Conservation (phyloP, 306 rosid genomes). For the Fagus crenata region DNA sequence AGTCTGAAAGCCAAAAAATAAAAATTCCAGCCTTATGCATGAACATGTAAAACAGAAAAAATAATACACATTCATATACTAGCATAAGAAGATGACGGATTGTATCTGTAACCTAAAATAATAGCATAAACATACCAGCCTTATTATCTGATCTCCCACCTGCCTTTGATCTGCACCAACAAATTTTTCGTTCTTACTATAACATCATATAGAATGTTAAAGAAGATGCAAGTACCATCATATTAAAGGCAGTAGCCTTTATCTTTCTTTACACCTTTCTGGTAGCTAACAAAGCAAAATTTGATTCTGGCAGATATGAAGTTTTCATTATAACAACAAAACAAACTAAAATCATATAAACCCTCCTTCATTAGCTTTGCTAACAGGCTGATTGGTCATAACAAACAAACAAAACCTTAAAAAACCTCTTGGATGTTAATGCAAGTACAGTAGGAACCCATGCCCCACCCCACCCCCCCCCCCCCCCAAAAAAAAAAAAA, state of each 20-base stretch:
- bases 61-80: background rate
- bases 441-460: too few relatives aligned
- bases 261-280: background rate
- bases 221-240: too few relatives aligned
- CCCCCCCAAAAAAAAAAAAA: too few relatives aligned
- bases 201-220: background rate
- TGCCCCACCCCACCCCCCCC: too few relatives aligned
- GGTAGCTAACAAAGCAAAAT: background rate
- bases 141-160: conserved; percentile 86
- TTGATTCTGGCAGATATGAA: background rate
- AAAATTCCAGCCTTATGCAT: conserved; percentile 7
- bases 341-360: conserved; percentile 1
- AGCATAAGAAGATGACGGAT: background rate
- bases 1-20: conserved; percentile 43
- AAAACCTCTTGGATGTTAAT: too few relatives aligned
- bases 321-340: background rate
- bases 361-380: conserved; percentile 16
- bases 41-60: background rate
- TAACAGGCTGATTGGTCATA: background rate
- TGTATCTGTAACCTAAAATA: background rate
- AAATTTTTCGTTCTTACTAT: conserved; percentile 24
- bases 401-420: too few relatives aligned
- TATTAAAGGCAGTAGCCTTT: background rate
- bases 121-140: conserved; percentile 55
- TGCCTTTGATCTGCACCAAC: conserved; percentile 77